phyloP scores from a whole-genome alignment of 2,329 filamentous ascomycete species.

The Fusarium graminum region DNA sequence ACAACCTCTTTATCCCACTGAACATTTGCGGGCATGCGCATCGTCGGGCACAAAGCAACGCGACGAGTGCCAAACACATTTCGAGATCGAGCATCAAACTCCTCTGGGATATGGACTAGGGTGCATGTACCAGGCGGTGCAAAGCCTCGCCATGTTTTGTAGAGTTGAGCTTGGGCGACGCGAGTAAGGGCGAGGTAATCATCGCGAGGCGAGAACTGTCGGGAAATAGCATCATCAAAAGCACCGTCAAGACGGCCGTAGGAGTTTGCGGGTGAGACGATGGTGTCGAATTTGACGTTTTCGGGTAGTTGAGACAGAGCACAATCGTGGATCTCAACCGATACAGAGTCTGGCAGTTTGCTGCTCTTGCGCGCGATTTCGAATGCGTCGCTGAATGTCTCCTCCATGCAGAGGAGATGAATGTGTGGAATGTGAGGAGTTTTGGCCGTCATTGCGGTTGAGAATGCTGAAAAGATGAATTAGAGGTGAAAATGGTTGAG shows the following conservation, averaged over 20 bases:
- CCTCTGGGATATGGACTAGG: slow-evolving; percentile 58
- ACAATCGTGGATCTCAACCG: slow-evolving; percentile 55
- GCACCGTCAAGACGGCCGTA: slow-evolving; percentile 67
- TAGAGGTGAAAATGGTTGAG: too few relatives aligned
- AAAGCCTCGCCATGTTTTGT: slow-evolving; percentile 62
- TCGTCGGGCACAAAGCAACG: slow-evolving; percentile 66
- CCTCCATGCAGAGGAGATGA: slow-evolving; percentile 38
- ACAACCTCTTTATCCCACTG: slow-evolving; percentile 66
- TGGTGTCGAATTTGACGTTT: slow-evolving; percentile 58
- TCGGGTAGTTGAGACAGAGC: slow-evolving; percentile 56
- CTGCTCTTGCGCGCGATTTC: slow-evolving; percentile 5
- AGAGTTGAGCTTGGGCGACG: slow-evolving; percentile 60
- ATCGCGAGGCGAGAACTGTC: slow-evolving; percentile 58
- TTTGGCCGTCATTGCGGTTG: slow-evolving; percentile 3
- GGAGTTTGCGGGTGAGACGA: slow-evolving; percentile 68
- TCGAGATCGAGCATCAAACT: slow-evolving; percentile 50
- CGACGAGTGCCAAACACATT: slow-evolving; percentile 59
- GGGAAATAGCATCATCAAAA: slow-evolving; percentile 67
- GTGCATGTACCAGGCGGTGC: slow-evolving; percentile 65
- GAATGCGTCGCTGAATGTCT: slow-evolving; percentile 32
- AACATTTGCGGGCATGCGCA: slow-evolving; percentile 60
- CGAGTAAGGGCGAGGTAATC: slow-evolving; percentile 63
- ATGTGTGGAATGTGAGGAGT: slow-evolving; percentile 23
- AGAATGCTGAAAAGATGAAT: neutral
- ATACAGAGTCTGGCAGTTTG: slow-evolving; percentile 49